Evolutionary conservation across 495 filamentous ascomycete genomes (phyloP), one percentile per base, ranked within the genome.

Genomic region (Sporormia fimetaria): DNA sequence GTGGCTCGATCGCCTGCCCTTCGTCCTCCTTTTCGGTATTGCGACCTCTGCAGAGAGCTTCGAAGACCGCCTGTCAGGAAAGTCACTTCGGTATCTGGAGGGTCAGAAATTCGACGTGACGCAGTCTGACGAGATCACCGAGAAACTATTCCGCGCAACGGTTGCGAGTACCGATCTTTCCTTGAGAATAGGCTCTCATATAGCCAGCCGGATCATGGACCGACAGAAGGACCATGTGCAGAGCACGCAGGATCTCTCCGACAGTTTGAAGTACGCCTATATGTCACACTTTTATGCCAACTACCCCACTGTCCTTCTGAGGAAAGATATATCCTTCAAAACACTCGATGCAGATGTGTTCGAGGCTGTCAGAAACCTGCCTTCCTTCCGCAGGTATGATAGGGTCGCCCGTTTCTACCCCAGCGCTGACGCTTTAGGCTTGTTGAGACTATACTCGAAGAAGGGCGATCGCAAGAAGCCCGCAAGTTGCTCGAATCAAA

Each of bases 211-310:
- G 29, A 58, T 90, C 17, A 66, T 95, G 32, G 80, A 85, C 27
- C 75, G 80, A 28, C 87, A 94, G 51, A 76, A 66, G 44, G 80
- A 94, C 50, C 80, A 87, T 54, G 78, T 87, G n/a, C 84, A 86
- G 39, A 87, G 80, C 46, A 76, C 86, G n/a, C 76, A 83, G 33
- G 71, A 74, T 2, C 90, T 95, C 60, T 69, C 78, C 44, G 74
- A 72, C 47, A 78, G 83, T 34, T 58, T 94, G 3, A 92, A 94
- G 81, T 95, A 95, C 62, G 75, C 78, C 10, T 88, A 90, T 50
- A 95, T 98, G 88, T 85, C 80, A 21, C 85, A 94, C 58, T 95
- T 93, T 58, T 96, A 88, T 55, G 83, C 83, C 27, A 94, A 96
- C 57, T 74, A 83, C 0, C 63, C 94, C n/a, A 81, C 82, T 29